Percentiles rank a stretch among this genome's conserved stretches.
Conservation (phyloP, 2,329 filamentous ascomycete genomes). For the Fusarium setosum region DNA sequence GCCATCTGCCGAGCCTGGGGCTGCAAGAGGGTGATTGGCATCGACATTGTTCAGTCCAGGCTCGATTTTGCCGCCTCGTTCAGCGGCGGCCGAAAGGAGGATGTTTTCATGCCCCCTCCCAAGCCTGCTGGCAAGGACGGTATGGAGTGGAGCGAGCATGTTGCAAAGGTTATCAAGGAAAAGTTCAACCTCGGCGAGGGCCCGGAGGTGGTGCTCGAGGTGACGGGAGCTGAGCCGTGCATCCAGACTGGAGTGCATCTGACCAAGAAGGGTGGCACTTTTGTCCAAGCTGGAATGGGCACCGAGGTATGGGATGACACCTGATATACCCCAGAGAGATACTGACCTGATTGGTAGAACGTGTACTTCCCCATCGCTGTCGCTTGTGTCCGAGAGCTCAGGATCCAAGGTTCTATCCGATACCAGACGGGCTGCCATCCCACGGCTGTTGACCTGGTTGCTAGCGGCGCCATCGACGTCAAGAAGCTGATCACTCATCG, state of each 20-base stretch:
- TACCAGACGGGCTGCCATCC: constrained; percentile 2
- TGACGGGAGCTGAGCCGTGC: constrained; percentile 55
- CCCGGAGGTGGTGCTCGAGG: neutral
- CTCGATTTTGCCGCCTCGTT: neutral
- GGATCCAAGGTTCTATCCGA: neutral
- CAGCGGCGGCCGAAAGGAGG: neutral
- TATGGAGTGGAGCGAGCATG: neutral
- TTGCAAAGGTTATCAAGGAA: neutral
- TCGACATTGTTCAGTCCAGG: neutral
- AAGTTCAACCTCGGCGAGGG: neutral
- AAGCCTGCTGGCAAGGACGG: neutral
- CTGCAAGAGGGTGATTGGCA: constrained; percentile 32
- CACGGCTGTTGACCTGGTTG: constrained; percentile 53
- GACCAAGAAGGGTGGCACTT: constrained; percentile 57
- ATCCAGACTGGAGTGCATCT: constrained; percentile 58
- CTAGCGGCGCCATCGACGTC: constrained; percentile 55
- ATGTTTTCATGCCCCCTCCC: neutral
- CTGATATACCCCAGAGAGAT: no score
- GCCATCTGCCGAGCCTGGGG: neutral
- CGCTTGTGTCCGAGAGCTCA: constrained; percentile 28
- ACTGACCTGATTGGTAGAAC: neutral
- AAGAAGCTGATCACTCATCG: constrained; percentile 47
- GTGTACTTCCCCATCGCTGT: constrained; percentile 52
- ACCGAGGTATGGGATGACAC: constrained; percentile 58
- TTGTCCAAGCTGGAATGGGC: constrained; percentile 63